Evolutionary conservation across 148 eudicot species (phyloP), one percentile per base, ranked within the genome.

Genomic region (Drosera capensis): DNA sequence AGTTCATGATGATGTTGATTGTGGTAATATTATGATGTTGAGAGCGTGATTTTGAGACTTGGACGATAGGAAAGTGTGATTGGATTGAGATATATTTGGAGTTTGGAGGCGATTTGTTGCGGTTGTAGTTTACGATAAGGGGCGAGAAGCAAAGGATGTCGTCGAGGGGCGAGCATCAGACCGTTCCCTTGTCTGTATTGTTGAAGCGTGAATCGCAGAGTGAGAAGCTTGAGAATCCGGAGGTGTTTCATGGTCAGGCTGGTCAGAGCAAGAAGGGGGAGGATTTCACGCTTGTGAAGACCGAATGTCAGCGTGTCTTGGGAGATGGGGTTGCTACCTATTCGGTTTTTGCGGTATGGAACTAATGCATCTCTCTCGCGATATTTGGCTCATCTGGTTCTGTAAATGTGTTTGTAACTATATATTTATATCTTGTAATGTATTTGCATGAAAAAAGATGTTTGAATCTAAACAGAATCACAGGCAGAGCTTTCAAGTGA

Each of bases 211-310:
- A 90, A 46, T 58, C 77, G 52, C 78, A 76, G 14, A 81, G 68
- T 49, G 99, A 90, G 72, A 85, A 72, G 59, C 57, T 74, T 22
- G 99, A 90, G 30, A 78, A 63, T 52, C 88, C 95, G 0, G 94
- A 78, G 48, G 55, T 78, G 45, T 49, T 21, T 13, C 73, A 72
- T 57, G 99, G 95, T 43, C 85, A 80, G 60, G 78, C 77, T n/a
- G 66, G 46, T 49, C 99, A 90, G 66, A 78, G 82, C 60, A 90
- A 85, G 57, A 90, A 90, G 63, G 99, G 99, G 42, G 99, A 90
- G 52, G 99, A 90, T 47, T 80, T 75, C 40, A 80, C 94, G 13
- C 65, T 85, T 44, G 24, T 80, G 47, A 78, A 90, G 68, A 65
- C 86, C 0, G 95, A 85, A 64, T 84, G 99, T 51, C 77, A 90